These are phyloP conservation scores for Closterium sp. DNA, from an alignment of 139 green algal species.

Conservation along the genomic window DNA sequence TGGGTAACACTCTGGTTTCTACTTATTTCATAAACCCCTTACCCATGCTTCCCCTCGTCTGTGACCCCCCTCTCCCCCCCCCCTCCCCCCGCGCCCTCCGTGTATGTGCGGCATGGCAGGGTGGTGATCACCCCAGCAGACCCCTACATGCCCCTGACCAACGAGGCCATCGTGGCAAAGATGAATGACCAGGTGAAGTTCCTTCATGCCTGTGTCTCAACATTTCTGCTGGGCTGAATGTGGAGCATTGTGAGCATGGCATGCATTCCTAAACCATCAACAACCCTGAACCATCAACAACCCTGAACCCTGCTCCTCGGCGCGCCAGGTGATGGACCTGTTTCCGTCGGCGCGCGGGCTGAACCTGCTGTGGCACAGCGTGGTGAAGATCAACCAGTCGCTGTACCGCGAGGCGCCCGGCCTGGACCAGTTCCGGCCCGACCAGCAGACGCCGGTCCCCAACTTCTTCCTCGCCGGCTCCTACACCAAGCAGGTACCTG, in stretches of 20 bases:
- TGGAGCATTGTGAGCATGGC: no score
- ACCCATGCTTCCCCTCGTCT: no score
- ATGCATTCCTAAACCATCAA: no score
- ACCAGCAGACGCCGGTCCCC: conserved; percentile 82
- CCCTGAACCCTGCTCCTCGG: no score
- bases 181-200: conserved; percentile 80
- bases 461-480: conserved; percentile 94
- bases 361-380: conserved; percentile 72
- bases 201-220: conserved; percentile 5
- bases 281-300: no score
- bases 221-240: no score
- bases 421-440: conserved; percentile 78
- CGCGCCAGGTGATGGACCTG: conserved; percentile 61
- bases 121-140: conserved; percentile 67
- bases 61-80: no score
- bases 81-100: no score
- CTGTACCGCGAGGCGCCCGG: conserved; percentile 85
- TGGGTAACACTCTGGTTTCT: no score
- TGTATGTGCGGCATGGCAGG: not conserved
- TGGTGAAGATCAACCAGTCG: conserved; percentile 94
- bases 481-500: conserved; percentile 84
- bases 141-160: conserved; percentile 87
- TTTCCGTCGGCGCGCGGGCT: conserved; percentile 82
- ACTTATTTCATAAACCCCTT: not conserved
- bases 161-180: conserved; percentile 83